Base-by-base conservation (phyloP, 139 green algal genomes). In the Ostreobium quekettii region DNA sequence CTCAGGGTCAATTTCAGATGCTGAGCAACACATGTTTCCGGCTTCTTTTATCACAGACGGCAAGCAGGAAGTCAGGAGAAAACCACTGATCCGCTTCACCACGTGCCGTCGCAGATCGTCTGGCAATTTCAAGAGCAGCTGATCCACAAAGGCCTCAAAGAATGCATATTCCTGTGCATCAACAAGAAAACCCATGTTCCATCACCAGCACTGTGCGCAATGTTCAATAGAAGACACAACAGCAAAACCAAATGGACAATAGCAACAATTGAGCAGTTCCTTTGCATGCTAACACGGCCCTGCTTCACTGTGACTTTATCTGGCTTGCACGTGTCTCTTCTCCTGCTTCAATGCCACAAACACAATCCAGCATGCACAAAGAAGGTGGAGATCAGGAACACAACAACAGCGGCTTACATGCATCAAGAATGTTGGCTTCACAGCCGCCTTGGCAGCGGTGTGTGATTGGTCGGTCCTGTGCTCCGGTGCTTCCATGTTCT, bases 391-490 rank as follows among this genome's bases (percentile, higher is more conserved):
- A n/a, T n/a, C n/a, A n/a, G n/a, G n/a, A n/a, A n/a, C n/a, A n/a
- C n/a, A n/a, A n/a, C n/a, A n/a, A n/a, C n/a, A n/a, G n/a, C n/a
- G n/a, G n/a, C n/a, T 53, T 53, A 53, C 42, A 53, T 53, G 42
- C 42, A 53, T 53, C 42, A 53, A 29, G 53, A 62, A 62, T 7
- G 53, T 62, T 7, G n/a, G n/a, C n/a, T 62, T 29, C 7, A 7
- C 19, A n/a, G 53, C 29, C 19, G 53, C 33, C 53, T 62, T 62
- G 7, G 29, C 53, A n/a, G 53, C 33, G 11, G 7, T 29, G n/a
- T 62, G 53, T n/a, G 53, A 62, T 62, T 62, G 53, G n/a, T 62
- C 53, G 7, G 53, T 62, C 19, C 53, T 11, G 19, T n/a, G 19
- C 19, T 11, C 53, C 15, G 53, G 53, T 11, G 19, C 53, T 11